Evolutionary conservation across 2,329 filamentous ascomycete genomes (phyloP).

Genomic region (Alternaria tenuissima): DNA sequence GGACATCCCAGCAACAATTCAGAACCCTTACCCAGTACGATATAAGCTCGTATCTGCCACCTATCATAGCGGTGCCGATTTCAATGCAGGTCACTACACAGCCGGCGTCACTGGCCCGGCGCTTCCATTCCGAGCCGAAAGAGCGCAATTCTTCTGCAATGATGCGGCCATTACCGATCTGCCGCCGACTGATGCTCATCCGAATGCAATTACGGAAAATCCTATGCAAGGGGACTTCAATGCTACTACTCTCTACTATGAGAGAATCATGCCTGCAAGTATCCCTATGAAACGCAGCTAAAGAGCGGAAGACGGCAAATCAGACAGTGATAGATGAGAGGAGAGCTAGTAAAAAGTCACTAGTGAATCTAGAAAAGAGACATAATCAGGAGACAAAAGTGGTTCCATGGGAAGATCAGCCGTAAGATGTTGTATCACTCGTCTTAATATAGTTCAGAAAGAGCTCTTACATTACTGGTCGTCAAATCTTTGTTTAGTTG

Average conservation of each 20-base stretch:
- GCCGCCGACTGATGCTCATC: not conserved
- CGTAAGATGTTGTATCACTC: not conserved
- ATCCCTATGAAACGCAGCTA: not conserved
- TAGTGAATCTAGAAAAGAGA: not conserved
- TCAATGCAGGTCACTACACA: conserved; percentile 1
- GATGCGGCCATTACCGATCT: not conserved
- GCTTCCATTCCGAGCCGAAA: not conserved
- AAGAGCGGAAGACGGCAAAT: no score
- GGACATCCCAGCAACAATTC: no score
- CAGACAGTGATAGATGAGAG: not conserved
- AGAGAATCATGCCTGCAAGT: not conserved
- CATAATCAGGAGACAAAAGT: not conserved
- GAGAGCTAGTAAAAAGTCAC: not conserved
- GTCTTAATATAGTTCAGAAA: not conserved
- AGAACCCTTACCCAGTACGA: no score
- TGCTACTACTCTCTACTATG: conserved; percentile 1
- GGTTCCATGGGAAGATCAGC: not conserved
- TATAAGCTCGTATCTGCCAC: not conserved
- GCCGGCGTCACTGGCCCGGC: not conserved
- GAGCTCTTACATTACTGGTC: not conserved
- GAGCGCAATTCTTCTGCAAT: not conserved
- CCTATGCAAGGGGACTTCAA: not conserved
- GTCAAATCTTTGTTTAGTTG: not conserved
- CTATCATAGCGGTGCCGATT: no score
- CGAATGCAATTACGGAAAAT: not conserved